Base-by-base conservation (phyloP, 2,329 filamentous ascomycete species). In the Calonectria ilicicola region DNA sequence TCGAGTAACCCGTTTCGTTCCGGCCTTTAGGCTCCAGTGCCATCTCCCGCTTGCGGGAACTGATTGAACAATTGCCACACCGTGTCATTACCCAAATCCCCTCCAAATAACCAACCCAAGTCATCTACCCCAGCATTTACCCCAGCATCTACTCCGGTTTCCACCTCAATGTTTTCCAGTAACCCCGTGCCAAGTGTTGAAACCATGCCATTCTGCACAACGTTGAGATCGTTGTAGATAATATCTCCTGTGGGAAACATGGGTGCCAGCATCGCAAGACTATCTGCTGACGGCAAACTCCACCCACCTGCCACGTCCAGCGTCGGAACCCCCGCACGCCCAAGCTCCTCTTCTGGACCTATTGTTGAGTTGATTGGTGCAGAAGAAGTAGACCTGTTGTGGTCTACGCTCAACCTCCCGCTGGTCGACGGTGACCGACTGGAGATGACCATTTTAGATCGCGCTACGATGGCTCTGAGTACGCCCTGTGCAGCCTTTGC, bases 191-290 rank as follows among this genome's bases (percentile, higher is more conserved):
- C 62, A 69, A 74, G 74, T 29, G 78, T 42, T 44, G 80, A 73
- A 26, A 78, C 75, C 38, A 81, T 51, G 73, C 40, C n/a, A 77
- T 75, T 68, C 79, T 81, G 80, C 14, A 86, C 82, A n/a, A 85
- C 87, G 15, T 84, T 86, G 5, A 91, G 82, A 40, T 91, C 87
- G 74, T 91, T 90, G 77, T 88, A 91, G 0, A 90, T 82, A 6
- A 92, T 82, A 75, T 92, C 90, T 23, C 87, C 86, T 70, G 88
- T 90, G 0, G 90, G 88, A 67, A 90, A 91, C 71, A 91, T 85
- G 19, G 89, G 89, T 74, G 88, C 86, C 70, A 92, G 85, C 14
- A 83, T 82, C 26, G 86, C 82, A 76, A 91, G 87, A 76, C 88
- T 86, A 72, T 89, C 88, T 68, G 84, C 81, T 8, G 83, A 82